A percentile compares a stretch with the other conserved stretches of the same genome.
These are phyloP conservation scores for Aureobasidium sp. DNA, from an alignment of 2,329 filamentous ascomycete genomes.

Conservation along the genomic window DNA sequence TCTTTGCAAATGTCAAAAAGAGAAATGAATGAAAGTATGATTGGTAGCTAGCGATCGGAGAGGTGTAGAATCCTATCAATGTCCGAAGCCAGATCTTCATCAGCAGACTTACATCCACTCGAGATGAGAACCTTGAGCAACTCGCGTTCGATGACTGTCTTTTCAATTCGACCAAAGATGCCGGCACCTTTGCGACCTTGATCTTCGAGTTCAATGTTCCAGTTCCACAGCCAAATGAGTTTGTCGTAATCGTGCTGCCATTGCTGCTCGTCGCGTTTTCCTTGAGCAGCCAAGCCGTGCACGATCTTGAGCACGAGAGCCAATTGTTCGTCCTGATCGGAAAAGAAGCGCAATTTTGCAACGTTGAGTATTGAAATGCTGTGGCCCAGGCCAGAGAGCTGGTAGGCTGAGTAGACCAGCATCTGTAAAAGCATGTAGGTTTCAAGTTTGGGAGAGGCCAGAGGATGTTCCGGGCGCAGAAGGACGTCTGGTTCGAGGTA, in stretches of 20 bases:
- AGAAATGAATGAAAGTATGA: background rate
- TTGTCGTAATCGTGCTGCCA: slow-evolving; percentile 58
- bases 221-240: slow-evolving; percentile 66
- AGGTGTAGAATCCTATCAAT: slow-evolving; percentile 9
- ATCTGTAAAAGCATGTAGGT: slow-evolving; percentile 57
- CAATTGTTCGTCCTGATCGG: slow-evolving; percentile 59
- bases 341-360: slow-evolving; percentile 56
- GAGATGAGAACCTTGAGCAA: slow-evolving; percentile 61
- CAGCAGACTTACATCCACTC: slow-evolving; percentile 27
- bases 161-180: slow-evolving; percentile 51
- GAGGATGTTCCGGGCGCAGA: slow-evolving; percentile 52
- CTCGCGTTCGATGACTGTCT: slow-evolving; percentile 60
- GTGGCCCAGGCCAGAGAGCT: slow-evolving; percentile 36
- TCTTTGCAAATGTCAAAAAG: background rate
- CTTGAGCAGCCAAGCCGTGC: slow-evolving; percentile 41
- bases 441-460: slow-evolving; percentile 55
- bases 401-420: slow-evolving; percentile 47
- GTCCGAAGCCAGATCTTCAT: slow-evolving; percentile 1
- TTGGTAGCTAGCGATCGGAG: background rate
- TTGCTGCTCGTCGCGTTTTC: slow-evolving; percentile 55
- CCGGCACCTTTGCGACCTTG: slow-evolving; percentile 37
- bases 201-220: slow-evolving; percentile 50
- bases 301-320: slow-evolving; percentile 54
- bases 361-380: slow-evolving; percentile 36
- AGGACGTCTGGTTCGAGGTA: slow-evolving; percentile 40